phyloP scores from a whole-genome alignment of 441 rosid genomes.

The Adansonia grandidieri region DNA sequence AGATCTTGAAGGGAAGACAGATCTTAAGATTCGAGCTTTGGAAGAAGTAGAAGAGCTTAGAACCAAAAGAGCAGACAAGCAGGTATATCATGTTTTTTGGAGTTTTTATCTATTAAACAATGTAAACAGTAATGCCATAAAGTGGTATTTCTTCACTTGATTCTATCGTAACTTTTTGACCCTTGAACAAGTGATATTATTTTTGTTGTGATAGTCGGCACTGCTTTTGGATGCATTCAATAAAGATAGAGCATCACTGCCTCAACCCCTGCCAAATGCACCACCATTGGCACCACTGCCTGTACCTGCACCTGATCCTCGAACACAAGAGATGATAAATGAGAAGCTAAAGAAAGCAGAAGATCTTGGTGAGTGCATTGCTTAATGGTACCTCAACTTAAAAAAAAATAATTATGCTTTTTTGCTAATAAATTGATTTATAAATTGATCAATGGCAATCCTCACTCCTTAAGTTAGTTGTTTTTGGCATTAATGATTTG shows the following conservation, averaged over 20 bases:
- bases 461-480: too few species aligned
- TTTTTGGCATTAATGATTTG: neutral
- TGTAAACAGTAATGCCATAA: neutral
- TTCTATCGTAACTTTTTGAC: conserved; percentile 26
- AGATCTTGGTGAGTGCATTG: conserved; percentile 69
- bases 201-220: conserved; percentile 62
- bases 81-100: conserved; percentile 49
- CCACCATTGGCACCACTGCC: conserved; percentile 75
- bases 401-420: neutral
- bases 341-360: conserved; percentile 98
- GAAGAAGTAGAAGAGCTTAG: conserved; percentile 96
- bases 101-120: conserved; percentile 8
- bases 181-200: conserved; percentile 22
- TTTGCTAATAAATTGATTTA: neutral
- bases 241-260: conserved; percentile 96
- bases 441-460: neutral
- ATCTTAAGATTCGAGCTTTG: conserved; percentile 80
- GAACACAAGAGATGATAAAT: conserved; percentile 96
- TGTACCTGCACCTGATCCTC: conserved; percentile 77
- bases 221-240: conserved; percentile 98
- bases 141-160: neutral
- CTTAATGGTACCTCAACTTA: neutral
- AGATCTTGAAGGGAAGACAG: conserved; percentile 97
- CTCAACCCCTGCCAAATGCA: conserved; percentile 80
- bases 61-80: conserved; percentile 90